Percentiles rank a stretch among this genome's conserved stretches.
These are phyloP conservation scores for Dictyostelium capitatum DNA, from an alignment of 78 protist species.

Conservation along the genomic window DNA sequence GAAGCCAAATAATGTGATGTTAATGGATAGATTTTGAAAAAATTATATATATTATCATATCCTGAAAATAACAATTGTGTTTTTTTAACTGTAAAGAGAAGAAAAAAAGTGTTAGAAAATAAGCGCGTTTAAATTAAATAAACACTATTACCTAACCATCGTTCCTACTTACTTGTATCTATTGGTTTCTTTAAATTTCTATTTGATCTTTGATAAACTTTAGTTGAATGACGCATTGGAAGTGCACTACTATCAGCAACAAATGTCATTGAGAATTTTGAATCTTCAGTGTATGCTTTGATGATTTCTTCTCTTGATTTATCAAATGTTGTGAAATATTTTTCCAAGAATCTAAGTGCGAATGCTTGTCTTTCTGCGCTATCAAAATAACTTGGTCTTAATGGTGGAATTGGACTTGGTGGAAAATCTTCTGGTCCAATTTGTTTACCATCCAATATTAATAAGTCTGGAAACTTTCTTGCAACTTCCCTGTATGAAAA, in stretches of 20 bases:
- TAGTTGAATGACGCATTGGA: constrained; percentile 11
- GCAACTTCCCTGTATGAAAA: constrained; percentile 59
- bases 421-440: constrained; percentile 66
- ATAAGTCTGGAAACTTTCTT: constrained; percentile 60
- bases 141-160: background rate
- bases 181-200: constrained; percentile 40
- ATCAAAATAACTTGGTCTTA: constrained; percentile 21
- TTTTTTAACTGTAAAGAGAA: constrained; percentile 26
- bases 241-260: background rate
- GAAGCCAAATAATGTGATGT: constrained; percentile 41
- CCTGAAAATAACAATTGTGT: constrained; percentile 31
- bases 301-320: constrained; percentile 7
- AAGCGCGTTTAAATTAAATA: background rate
- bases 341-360: constrained; percentile 57
- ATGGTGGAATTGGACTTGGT: constrained; percentile 65
- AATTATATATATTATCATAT: constrained; percentile 31
- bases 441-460: constrained; percentile 29
- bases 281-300: constrained; percentile 44
- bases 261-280: constrained; percentile 58
- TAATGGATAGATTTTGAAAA: constrained; percentile 40
- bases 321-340: constrained; percentile 60
- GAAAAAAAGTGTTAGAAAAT: too few species aligned
- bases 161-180: constrained; percentile 13
- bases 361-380: constrained; percentile 52
- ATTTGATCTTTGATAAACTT: constrained; percentile 30